Percentiles rank a stretch among this genome's conserved stretches.
Conservation (phyloP, 1,284 basidiomycete genomes). For the Ganoderma lucidum region DNA sequence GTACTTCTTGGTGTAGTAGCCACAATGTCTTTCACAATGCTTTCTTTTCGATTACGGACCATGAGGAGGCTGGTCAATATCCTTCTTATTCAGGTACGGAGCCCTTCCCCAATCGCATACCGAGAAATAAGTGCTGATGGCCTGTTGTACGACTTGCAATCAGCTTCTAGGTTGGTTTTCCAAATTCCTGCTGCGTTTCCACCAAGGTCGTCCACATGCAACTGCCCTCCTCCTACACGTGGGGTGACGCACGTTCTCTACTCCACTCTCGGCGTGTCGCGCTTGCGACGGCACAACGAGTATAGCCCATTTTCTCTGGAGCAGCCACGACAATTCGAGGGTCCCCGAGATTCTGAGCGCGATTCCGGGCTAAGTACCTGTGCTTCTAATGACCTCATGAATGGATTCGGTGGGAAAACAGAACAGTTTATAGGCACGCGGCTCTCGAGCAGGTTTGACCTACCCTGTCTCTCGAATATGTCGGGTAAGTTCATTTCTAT, state of each 20-base stretch:
- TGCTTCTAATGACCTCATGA: background rate
- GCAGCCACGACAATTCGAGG: background rate
- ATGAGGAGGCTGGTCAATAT: background rate
- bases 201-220: background rate
- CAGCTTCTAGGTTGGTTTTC: background rate
- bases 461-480: background rate
- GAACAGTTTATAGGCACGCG: background rate
- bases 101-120: background rate
- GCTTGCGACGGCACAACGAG: background rate
- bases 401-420: background rate
- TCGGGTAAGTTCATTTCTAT: background rate
- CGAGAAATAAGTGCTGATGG: background rate
- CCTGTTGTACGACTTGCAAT: background rate
- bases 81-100: background rate
- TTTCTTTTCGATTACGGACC: background rate
- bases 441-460: background rate
- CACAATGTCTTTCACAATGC: background rate
- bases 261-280: constrained; percentile 2
- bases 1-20: constrained; percentile 6
- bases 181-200: background rate
- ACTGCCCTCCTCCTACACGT: background rate
- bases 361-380: background rate
- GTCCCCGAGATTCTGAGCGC: background rate
- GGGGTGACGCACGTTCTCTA: constrained; percentile 3
- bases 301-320: background rate